Percentiles rank a stretch among this genome's conserved stretches.
These are phyloP conservation scores for Yarrowia sp. DNA, from an alignment of 805 yeast species.

Conservation along the genomic window DNA sequence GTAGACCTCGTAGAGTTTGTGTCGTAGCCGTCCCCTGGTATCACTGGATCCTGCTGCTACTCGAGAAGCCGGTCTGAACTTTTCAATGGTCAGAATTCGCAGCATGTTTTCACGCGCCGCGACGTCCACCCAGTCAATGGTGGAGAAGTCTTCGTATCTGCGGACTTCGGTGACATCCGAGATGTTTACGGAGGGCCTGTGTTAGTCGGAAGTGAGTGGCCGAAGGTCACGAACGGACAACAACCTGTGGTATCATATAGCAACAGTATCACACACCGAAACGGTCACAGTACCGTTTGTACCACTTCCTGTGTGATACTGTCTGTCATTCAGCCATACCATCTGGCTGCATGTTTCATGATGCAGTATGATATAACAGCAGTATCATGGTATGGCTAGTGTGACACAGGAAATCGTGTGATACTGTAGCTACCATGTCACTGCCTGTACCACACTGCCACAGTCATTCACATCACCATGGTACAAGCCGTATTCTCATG, in stretches of 20 bases:
- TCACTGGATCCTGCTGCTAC: slow-evolving; percentile 28
- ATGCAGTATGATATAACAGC: no score
- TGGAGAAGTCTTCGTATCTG: slow-evolving; percentile 49
- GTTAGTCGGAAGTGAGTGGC: not conserved
- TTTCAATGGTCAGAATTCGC: slow-evolving; percentile 31
- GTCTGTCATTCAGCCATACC: no score
- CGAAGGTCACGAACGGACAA: not conserved
- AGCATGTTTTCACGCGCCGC: slow-evolving; percentile 40
- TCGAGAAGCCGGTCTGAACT: slow-evolving; percentile 27
- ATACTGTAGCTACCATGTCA: no score
- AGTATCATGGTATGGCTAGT: no score
- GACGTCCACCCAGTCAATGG: slow-evolving; percentile 62
- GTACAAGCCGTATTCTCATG: no score
- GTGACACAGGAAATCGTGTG: no score
- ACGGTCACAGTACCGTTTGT: no score
- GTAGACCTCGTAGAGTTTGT: slow-evolving; percentile 30
- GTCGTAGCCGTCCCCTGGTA: slow-evolving; percentile 26
- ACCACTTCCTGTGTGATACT: no score
- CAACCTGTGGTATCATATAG: no score
- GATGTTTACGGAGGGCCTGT: slow-evolving; percentile 16
- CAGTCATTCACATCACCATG: no score
- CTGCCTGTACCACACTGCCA: no score
- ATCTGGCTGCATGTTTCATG: not conserved
- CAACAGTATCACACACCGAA: no score
- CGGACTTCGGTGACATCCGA: slow-evolving; percentile 40